These are phyloP conservation scores for Fusarium illudens DNA, from an alignment of 2,329 filamentous ascomycete species.

Conservation along the genomic window DNA sequence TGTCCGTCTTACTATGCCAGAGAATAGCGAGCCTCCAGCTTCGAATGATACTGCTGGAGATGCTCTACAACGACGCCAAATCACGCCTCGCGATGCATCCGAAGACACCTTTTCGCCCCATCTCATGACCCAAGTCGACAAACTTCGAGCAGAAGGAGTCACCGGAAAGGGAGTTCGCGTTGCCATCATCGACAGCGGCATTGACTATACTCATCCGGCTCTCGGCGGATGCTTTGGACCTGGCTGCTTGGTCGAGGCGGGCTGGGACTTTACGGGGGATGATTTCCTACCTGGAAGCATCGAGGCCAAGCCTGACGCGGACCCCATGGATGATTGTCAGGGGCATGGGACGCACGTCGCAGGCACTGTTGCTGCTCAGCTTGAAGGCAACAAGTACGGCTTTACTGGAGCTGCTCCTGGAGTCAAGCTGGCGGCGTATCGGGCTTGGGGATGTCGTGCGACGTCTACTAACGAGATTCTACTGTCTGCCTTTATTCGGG, in stretches of 20 bases:
- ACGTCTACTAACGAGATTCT: slow-evolving; percentile 57
- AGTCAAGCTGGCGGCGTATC: slow-evolving; percentile 62
- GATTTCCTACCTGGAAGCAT: slow-evolving; percentile 38
- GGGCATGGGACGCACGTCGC: slow-evolving; percentile 67
- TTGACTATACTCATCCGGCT: slow-evolving; percentile 69
- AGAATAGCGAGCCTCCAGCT: background rate
- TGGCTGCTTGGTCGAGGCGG: slow-evolving; percentile 63
- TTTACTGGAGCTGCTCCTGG: slow-evolving; percentile 63
- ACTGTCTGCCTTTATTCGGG: slow-evolving; percentile 63
- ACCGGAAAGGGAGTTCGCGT: slow-evolving; percentile 59
- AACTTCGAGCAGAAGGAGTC: slow-evolving; percentile 55
- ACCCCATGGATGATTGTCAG: slow-evolving; percentile 58
- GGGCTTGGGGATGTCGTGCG: slow-evolving; percentile 20
- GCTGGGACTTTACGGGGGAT: slow-evolving; percentile 65
- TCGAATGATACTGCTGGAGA: background rate
- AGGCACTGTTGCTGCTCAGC: slow-evolving; percentile 66
- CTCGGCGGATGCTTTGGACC: slow-evolving; percentile 69
- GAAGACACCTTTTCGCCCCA: slow-evolving; percentile 46
- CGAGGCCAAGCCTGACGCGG: slow-evolving; percentile 31
- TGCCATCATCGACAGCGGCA: slow-evolving; percentile 59
- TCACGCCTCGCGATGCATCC: background rate
- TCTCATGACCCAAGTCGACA: slow-evolving; percentile 61
- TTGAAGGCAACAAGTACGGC: slow-evolving; percentile 52
- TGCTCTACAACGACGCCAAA: background rate
- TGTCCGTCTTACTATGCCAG: background rate